Evolutionary conservation across 805 yeast species (phyloP), one percentile per base, ranked within the genome.

Genomic region (Ogataea pilisensis): DNA sequence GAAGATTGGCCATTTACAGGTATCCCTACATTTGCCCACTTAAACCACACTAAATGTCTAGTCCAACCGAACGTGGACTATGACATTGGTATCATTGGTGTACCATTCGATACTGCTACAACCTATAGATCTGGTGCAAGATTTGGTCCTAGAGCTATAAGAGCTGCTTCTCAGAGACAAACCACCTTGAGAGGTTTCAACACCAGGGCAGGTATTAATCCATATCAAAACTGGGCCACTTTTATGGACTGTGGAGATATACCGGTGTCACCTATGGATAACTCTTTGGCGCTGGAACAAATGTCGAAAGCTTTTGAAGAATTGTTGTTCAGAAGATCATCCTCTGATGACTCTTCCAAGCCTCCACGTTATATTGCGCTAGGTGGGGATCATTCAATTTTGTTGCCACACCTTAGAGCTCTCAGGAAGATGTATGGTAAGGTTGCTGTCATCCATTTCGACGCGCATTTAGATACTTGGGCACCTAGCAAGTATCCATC

Each of bases 391-490:
- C 95, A 86, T 60, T 79, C 89, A 2, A 75, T 86, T 25, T 70
- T 83, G 31, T 67, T 85, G 38, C 89, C 91, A 2, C 86, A 82
- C 46, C 61, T 85, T 44, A 69, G 95, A 49, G 82, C 86, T 0
- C 67, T 83, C 41, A 58, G 75, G 44, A 65, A 75, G 38, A 53
- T 73, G 17, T 76, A 85, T 54, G 93, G 91, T 1, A 78, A 78
- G 16, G 62, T 86, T 37, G 78, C 86, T 18, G 79, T 86, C 28
- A 75, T 86, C 41, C 95, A 86, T 61, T 84, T 86, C 51, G 95
- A 86, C 57, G 91, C 93, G 12, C 95, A 85, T 63, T 70, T 85
- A 49, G 95, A 86, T 59, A 85, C 95, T 5, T 75, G 89, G 91
- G 59, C 79, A 47, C 93, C 95, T 9, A 69, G 75, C 44, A 73